Percentiles rank a stretch among this genome's conserved stretches.
phyloP scores from a whole-genome alignment of 2,329 filamentous ascomycete genomes.

The Fusarium liriodendri region DNA sequence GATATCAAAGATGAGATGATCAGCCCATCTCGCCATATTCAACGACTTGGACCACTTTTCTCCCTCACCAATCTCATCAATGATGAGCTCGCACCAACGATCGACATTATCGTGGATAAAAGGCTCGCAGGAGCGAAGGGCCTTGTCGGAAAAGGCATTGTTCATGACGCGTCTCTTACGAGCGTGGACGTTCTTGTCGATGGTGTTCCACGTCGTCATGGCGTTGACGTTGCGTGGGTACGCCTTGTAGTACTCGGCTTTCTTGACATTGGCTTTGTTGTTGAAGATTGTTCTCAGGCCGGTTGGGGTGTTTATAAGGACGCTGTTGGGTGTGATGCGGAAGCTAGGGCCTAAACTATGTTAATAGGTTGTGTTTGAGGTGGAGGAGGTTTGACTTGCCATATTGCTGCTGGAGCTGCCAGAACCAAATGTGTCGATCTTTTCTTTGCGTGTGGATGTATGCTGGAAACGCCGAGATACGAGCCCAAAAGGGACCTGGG shows the following conservation, averaged over 20 bases:
- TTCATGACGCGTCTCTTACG: slow-evolving; percentile 32
- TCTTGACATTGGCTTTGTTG: slow-evolving; percentile 35
- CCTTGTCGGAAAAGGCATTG: slow-evolving; percentile 34
- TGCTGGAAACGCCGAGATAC: slow-evolving; percentile 48
- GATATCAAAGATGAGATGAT: slow-evolving; percentile 37
- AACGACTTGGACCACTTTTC: slow-evolving; percentile 10
- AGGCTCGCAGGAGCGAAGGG: slow-evolving; percentile 22
- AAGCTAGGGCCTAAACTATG: slow-evolving; percentile 21
- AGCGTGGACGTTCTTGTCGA: slow-evolving; percentile 31
- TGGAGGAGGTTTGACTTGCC: neutral
- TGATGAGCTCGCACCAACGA: slow-evolving; percentile 25
- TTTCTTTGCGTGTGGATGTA: slow-evolving; percentile 32
- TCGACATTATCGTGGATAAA: slow-evolving; percentile 27
- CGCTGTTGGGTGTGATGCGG: slow-evolving; percentile 30
- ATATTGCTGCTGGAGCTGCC: slow-evolving; percentile 30
- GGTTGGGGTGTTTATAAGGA: slow-evolving; percentile 33
- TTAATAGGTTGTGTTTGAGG: neutral
- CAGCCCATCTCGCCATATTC: slow-evolving; percentile 35
- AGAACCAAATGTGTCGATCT: slow-evolving; percentile 36
- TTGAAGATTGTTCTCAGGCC: slow-evolving; percentile 34
- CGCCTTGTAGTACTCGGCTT: slow-evolving; percentile 35
- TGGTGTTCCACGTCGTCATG: slow-evolving; percentile 33
- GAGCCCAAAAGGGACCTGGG: slow-evolving; percentile 66
- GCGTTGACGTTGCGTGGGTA: slow-evolving; percentile 26
- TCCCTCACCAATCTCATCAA: slow-evolving; percentile 12